phyloP scores from a whole-genome alignment of 495 filamentous ascomycete genomes.

The Hypomontagnella submonticulosa region DNA sequence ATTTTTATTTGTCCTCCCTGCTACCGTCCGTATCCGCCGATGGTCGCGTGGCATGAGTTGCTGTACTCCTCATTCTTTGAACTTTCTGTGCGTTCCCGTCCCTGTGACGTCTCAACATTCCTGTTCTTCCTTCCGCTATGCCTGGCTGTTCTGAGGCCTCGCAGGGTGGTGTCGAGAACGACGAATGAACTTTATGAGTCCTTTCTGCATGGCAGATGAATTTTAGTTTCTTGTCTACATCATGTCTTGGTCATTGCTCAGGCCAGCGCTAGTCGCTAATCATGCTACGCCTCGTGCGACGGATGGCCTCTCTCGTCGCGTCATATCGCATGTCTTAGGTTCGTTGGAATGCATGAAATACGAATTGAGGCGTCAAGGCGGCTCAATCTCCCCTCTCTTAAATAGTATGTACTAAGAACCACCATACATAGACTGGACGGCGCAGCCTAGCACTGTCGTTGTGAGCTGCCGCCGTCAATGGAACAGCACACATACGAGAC shows the following conservation, averaged over 20 bases:
- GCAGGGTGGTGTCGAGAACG: constrained; percentile 31
- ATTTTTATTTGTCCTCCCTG: constrained; percentile 20
- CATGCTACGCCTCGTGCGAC: constrained; percentile 42
- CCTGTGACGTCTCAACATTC: constrained; percentile 10
- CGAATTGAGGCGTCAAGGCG: constrained; percentile 21
- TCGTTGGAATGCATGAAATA: constrained; percentile 28
- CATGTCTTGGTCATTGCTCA: constrained; percentile 44
- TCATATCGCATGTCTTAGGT: constrained; percentile 44
- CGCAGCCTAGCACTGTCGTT: constrained; percentile 18
- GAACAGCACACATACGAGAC: constrained; percentile 45
- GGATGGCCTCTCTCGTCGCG: constrained; percentile 40
- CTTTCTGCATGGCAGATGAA: constrained; percentile 30
- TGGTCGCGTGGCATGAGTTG: constrained; percentile 26
- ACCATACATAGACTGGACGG: constrained; percentile 39
- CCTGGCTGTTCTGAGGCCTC: not conserved
- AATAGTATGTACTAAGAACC: constrained; percentile 43
- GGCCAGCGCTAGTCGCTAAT: constrained; percentile 48
- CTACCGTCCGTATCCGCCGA: constrained; percentile 33
- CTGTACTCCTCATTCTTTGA: constrained; percentile 8
- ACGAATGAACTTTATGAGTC: constrained; percentile 23
- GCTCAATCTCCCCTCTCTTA: constrained; percentile 12
- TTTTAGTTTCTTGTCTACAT: constrained; percentile 39
- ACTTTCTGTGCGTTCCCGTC: constrained; percentile 4
- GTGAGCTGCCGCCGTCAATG: constrained; percentile 35
- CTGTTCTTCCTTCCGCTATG: constrained; percentile 12